Conservation (phyloP, 2,329 filamentous ascomycete species). For the Aspergillus floridensis region DNA sequence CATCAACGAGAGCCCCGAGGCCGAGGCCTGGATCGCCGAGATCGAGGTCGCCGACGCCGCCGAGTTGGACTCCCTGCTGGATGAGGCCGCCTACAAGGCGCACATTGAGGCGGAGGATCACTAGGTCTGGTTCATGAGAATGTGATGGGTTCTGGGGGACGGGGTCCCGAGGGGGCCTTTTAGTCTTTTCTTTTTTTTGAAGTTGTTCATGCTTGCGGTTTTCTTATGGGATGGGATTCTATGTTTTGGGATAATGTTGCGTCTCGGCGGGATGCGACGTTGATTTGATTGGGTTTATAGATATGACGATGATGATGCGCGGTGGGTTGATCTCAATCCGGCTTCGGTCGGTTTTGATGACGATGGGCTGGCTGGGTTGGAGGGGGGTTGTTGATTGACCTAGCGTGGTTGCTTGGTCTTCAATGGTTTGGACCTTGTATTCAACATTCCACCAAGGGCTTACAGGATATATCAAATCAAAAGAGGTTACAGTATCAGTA, state of each 20-base stretch:
- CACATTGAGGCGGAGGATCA: constrained; percentile 58
- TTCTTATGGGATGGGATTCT: background rate
- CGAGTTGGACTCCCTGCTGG: constrained; percentile 76
- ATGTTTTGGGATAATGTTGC: background rate
- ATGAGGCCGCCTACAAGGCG: constrained; percentile 70
- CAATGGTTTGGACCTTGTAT: constrained; percentile 6
- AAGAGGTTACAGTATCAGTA: too few species aligned
- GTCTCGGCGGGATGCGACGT: background rate
- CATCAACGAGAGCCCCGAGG: constrained; percentile 89
- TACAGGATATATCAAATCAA: background rate
- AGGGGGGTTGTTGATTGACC: background rate
- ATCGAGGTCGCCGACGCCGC: constrained; percentile 69
- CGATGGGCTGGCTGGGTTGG: background rate
- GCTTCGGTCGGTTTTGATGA: too few species aligned
- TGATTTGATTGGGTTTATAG: constrained; percentile 4
- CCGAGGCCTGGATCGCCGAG: constrained; percentile 90
- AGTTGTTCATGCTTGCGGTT: background rate
- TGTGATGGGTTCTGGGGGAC: background rate
- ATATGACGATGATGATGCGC: background rate
- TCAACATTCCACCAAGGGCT: constrained; percentile 8
- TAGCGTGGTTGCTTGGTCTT: background rate
- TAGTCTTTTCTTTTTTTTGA: background rate
- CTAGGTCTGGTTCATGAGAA: background rate
- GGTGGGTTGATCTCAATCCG: too few species aligned
- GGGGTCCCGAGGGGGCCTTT: background rate